Evolutionary conservation across 192 early-diverging fungal genomes (phyloP).

Genomic region (Coemansia reversa): DNA sequence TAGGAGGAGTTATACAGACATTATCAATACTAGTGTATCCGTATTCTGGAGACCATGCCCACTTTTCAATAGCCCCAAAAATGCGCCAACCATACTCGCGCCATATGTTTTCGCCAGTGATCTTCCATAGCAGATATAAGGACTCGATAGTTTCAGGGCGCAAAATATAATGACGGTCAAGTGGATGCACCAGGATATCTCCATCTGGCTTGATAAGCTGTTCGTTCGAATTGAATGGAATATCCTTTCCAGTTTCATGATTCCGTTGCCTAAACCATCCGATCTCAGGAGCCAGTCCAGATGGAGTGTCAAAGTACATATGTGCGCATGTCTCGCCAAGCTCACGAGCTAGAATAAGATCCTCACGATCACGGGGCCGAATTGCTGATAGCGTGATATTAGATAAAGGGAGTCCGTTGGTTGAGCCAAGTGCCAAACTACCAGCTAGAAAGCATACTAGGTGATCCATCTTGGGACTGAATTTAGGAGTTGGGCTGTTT

Average conservation of each 20-base stretch:
- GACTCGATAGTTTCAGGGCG: slow-evolving; percentile 89
- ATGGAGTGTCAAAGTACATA: slow-evolving; percentile 78
- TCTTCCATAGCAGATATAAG: slow-evolving; percentile 77
- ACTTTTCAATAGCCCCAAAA: slow-evolving; percentile 79
- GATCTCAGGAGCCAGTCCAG: slow-evolving; percentile 69
- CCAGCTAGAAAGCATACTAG: slow-evolving; percentile 85
- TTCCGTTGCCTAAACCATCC: slow-evolving; percentile 18
- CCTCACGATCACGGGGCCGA: slow-evolving; percentile 50
- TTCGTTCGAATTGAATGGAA: background rate
- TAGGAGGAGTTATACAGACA: slow-evolving; percentile 26
- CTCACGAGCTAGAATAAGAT: slow-evolving; percentile 78
- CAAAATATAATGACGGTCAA: slow-evolving; percentile 59
- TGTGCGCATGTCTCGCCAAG: slow-evolving; percentile 77
- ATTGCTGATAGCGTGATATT: slow-evolving; percentile 12
- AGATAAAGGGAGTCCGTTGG: slow-evolving; percentile 21
- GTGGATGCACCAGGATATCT: slow-evolving; percentile 22
- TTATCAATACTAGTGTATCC: slow-evolving; percentile 60
- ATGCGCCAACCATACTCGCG: slow-evolving; percentile 75
- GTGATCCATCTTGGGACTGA: slow-evolving; percentile 80
- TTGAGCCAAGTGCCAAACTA: slow-evolving; percentile 49
- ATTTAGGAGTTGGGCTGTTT: slow-evolving; percentile 47
- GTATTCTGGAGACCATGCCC: slow-evolving; percentile 56
- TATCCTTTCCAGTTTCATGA: slow-evolving; percentile 1
- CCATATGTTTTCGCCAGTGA: slow-evolving; percentile 82
- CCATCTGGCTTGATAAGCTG: slow-evolving; percentile 26